These are phyloP conservation scores for Silene noctiflora DNA, from an alignment of 179 eudicot species.

Conservation along the genomic window DNA sequence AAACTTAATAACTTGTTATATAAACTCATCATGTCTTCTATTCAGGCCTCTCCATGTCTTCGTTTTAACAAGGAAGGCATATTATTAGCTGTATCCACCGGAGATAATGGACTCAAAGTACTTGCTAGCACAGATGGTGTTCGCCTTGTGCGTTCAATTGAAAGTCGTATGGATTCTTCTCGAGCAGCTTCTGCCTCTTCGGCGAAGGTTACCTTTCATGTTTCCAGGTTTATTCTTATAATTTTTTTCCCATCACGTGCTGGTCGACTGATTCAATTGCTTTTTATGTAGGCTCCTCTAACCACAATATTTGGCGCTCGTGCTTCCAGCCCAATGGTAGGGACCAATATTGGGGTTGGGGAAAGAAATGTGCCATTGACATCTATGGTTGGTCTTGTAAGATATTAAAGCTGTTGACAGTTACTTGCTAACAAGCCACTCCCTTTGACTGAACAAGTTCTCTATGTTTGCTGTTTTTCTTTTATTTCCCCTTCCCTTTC, in stretches of 20 bases:
- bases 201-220: conserved; percentile 36
- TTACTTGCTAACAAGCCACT: background rate
- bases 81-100: conserved; percentile 67
- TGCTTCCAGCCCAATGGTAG: conserved; percentile 42
- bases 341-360: conserved; percentile 32
- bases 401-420: conserved; percentile 9
- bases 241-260: background rate
- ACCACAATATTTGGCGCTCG: conserved; percentile 33
- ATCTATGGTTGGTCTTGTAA: conserved; percentile 35
- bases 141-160: conserved; percentile 57
- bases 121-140: conserved; percentile 73
- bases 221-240: background rate
- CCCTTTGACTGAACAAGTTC: background rate
- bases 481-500: background rate
- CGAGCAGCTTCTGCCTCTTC: conserved; percentile 44
- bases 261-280: background rate
- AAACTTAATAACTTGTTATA: conserved; percentile 1
- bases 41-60: conserved; percentile 73
- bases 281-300: conserved; percentile 34
- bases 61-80: conserved; percentile 75
- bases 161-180: conserved; percentile 60
- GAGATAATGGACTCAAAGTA: conserved; percentile 71
- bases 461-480: no score
- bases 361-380: conserved; percentile 39
- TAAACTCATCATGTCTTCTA: background rate